Evolutionary conservation across 805 yeast species (phyloP).

Genomic region (Starmerella stigmatis): DNA sequence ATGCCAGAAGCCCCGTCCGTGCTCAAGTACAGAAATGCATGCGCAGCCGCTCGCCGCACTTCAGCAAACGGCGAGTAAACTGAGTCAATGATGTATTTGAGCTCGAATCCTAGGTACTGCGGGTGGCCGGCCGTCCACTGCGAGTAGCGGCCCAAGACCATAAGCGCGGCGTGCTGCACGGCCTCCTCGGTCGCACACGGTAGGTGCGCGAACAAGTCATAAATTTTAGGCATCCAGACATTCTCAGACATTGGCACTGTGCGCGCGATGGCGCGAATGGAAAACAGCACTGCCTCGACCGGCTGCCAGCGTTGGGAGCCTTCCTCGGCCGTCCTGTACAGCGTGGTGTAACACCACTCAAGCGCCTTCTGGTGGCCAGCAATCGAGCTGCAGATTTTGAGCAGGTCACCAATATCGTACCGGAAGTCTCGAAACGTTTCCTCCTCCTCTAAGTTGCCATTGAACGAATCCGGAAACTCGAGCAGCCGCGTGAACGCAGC

Average conservation of each 20-base stretch:
- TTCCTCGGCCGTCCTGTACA: not conserved
- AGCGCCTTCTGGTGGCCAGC: slow-evolving; percentile 68
- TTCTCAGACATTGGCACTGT: slow-evolving; percentile 61
- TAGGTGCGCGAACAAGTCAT: slow-evolving; percentile 54
- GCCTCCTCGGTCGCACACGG: slow-evolving; percentile 64
- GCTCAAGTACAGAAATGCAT: slow-evolving; percentile 88
- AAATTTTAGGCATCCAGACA: slow-evolving; percentile 57
- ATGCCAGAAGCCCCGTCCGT: slow-evolving; percentile 71
- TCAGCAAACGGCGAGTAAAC: slow-evolving; percentile 40
- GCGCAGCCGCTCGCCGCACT: slow-evolving; percentile 76
- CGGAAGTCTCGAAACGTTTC: slow-evolving; percentile 90
- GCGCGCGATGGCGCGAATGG: slow-evolving; percentile 88
- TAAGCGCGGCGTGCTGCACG: slow-evolving; percentile 82
- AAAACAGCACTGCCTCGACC: slow-evolving; percentile 80
- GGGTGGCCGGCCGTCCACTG: slow-evolving; percentile 90
- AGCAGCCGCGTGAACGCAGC: slow-evolving; percentile 56
- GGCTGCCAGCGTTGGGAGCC: slow-evolving; percentile 54
- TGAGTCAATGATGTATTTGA: slow-evolving; percentile 73
- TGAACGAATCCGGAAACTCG: slow-evolving; percentile 63
- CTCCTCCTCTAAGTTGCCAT: slow-evolving; percentile 62
- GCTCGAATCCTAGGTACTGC: slow-evolving; percentile 66
- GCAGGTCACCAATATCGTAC: slow-evolving; percentile 95
- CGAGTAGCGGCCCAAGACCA: slow-evolving; percentile 91
- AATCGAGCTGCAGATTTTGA: slow-evolving; percentile 88
- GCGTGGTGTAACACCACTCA: slow-evolving; percentile 16